phyloP scores from a whole-genome alignment of 371 early-diverging fungal species.

The Nematocida sp. region DNA sequence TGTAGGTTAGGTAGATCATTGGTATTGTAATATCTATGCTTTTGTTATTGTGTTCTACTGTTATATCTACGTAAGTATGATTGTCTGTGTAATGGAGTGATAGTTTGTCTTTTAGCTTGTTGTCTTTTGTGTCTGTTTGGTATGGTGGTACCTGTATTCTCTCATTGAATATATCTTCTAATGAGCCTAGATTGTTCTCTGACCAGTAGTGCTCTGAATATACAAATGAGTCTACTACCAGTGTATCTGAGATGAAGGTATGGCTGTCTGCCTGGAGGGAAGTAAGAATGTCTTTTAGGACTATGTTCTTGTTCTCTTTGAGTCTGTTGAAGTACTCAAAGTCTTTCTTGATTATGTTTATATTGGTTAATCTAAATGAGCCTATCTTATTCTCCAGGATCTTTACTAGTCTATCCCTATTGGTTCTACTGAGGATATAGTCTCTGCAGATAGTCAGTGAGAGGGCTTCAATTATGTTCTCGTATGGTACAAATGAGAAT shows the following conservation, averaged over 20 bases:
- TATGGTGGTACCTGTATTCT: neutral
- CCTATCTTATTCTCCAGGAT: slow-evolving; percentile 39
- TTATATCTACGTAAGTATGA: slow-evolving; percentile 19
- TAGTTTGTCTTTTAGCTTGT: neutral
- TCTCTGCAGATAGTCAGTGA: slow-evolving; percentile 29
- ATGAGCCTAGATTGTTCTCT: slow-evolving; percentile 3
- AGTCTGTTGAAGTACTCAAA: slow-evolving; percentile 5
- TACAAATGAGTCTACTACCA: neutral
- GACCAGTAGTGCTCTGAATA: slow-evolving; percentile 47
- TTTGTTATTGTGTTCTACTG: neutral
- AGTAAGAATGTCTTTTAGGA: neutral
- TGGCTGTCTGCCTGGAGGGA: neutral
- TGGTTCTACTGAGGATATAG: neutral
- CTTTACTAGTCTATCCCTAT: neutral
- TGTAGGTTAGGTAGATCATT: neutral
- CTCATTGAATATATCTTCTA: neutral
- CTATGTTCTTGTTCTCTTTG: neutral
- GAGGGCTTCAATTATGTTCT: slow-evolving; percentile 24
- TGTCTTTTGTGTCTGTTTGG: neutral
- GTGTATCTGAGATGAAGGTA: neutral
- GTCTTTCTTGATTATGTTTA: slow-evolving; percentile 39
- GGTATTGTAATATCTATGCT: neutral
- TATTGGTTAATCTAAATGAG: slow-evolving; percentile 3
- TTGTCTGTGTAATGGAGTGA: neutral
- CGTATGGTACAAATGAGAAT: slow-evolving; percentile 30